Evolutionary conservation across 169 alveolate genomes (phyloP).

Genomic region (Cryptosporidium bovis): DNA sequence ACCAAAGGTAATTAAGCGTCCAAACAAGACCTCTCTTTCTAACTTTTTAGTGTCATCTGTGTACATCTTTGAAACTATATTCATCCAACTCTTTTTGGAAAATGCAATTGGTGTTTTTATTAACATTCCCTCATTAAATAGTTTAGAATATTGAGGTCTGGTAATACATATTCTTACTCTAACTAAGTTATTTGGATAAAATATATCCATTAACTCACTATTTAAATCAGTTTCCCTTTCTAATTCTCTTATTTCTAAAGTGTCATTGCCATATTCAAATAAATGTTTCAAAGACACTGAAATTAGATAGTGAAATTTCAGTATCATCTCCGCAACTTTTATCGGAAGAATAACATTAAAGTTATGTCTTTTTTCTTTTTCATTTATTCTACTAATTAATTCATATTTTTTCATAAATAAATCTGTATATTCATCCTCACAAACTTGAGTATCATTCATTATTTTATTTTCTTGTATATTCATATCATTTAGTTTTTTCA

Average conservation of each 20-base stretch:
- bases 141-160: constrained; percentile 61
- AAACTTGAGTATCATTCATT: neutral
- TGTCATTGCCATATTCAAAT: neutral
- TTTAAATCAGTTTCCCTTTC: neutral
- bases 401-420: constrained; percentile 49
- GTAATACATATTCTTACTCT: constrained; percentile 44
- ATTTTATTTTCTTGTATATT: neutral
- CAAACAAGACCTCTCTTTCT: constrained; percentile 21
- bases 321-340: constrained; percentile 16
- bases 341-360: constrained; percentile 33
- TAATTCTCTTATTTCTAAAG: neutral
- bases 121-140: constrained; percentile 28
- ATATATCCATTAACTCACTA: neutral
- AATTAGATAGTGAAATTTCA: constrained; percentile 35
- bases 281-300: constrained; percentile 16
- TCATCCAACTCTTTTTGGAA: constrained; percentile 18
- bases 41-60: neutral
- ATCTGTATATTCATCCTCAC: constrained; percentile 14
- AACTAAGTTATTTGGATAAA: constrained; percentile 23
- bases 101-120: constrained; percentile 13
- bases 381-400: constrained; percentile 21
- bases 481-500: neutral
- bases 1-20: constrained; percentile 27
- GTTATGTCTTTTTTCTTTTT: constrained; percentile 39
- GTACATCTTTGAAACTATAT: neutral